Conservation (phyloP, 192 early-diverging fungal genomes). For the Coemansia sp. region DNA sequence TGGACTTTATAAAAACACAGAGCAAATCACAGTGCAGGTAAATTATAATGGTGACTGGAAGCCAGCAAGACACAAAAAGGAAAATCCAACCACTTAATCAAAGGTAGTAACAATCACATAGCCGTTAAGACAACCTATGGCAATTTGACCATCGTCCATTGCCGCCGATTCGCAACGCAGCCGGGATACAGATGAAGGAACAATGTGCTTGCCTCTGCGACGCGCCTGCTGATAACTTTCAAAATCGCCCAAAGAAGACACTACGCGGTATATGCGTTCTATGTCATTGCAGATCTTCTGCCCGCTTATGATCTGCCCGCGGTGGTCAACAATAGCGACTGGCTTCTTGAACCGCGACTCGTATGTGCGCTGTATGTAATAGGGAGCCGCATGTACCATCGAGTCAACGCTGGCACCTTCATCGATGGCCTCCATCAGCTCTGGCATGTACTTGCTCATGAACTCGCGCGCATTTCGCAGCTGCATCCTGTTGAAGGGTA, state of each 20-base stretch:
- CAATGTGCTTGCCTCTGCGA: not conserved
- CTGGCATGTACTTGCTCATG: constrained; percentile 25
- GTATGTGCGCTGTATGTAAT: constrained; percentile 36
- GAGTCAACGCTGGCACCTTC: constrained; percentile 1
- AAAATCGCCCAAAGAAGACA: not conserved
- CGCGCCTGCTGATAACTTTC: constrained; percentile 3
- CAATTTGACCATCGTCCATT: constrained; percentile 40
- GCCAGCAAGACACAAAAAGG: not conserved
- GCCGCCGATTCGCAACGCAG: constrained; percentile 18
- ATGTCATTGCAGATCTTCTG: constrained; percentile 27
- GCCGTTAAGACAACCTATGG: constrained; percentile 43
- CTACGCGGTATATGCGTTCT: constrained; percentile 14
- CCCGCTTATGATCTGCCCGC: constrained; percentile 21
- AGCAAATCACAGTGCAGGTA: not conserved
- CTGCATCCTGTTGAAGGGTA: constrained; percentile 8
- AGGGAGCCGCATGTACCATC: constrained; percentile 23
- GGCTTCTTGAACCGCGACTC: constrained; percentile 29
- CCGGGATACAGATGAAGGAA: constrained; percentile 9
- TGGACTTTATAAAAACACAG: not conserved
- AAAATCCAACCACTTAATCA: constrained; percentile 16
- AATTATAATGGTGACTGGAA: not conserved
- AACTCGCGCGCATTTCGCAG: constrained; percentile 18
- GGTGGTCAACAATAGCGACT: constrained; percentile 30
- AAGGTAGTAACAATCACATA: constrained; percentile 42
- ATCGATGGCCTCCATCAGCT: constrained; percentile 27